These are phyloP conservation scores for Carpinus viminea DNA, from an alignment of 306 rosid species.

Conservation along the genomic window DNA sequence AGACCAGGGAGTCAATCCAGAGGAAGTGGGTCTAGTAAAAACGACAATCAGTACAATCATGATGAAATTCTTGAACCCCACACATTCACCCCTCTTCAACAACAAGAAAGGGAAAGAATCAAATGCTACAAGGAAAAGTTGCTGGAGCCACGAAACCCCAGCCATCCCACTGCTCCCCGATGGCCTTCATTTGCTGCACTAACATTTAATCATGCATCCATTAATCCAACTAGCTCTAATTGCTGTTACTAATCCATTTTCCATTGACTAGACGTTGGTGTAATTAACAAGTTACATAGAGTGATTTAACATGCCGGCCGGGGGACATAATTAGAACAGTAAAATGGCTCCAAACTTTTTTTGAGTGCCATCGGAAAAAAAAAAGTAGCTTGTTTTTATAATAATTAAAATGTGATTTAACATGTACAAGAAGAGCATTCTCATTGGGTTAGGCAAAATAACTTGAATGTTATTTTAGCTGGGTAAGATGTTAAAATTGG, in stretches of 20 bases:
- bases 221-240: too few species aligned
- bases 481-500: too few species aligned
- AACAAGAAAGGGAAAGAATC: constrained; percentile 14
- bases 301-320: neutral
- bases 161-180: too few species aligned
- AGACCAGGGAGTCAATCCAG: constrained; percentile 29
- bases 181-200: too few species aligned
- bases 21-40: constrained; percentile 21
- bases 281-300: neutral
- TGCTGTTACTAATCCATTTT: neutral
- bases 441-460: too few species aligned
- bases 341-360: neutral
- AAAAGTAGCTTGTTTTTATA: too few species aligned
- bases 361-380: neutral
- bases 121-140: constrained; percentile 3
- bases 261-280: neutral
- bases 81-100: constrained; percentile 23
- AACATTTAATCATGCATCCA: too few species aligned
- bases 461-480: too few species aligned
- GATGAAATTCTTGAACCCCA: constrained; percentile 20
- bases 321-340: neutral
- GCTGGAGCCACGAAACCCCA: neutral
- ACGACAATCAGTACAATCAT: constrained; percentile 19
- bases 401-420: too few species aligned
- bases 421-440: too few species aligned